Evolutionary conservation across 176 grass and related monocot species (phyloP).

Genomic region (Ensete ventricosum): DNA sequence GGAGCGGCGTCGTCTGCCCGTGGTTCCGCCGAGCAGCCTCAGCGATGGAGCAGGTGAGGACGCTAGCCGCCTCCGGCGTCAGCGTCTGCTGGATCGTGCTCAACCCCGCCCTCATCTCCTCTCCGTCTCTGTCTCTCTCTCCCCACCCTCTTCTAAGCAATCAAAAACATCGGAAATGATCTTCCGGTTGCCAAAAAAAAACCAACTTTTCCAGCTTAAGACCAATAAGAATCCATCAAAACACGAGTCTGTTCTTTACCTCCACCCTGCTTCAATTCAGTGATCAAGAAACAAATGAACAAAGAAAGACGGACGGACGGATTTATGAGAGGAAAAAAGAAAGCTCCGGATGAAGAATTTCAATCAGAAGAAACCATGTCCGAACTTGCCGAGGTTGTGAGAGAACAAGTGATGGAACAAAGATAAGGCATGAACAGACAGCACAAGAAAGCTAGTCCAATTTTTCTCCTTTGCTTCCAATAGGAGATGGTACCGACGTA

Average conservation of each 20-base stretch:
- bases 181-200: neutral
- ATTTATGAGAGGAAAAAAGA: neutral
- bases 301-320: neutral
- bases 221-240: neutral
- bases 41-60: constrained; percentile 17
- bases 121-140: neutral
- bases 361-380: neutral
- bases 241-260: neutral
- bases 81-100: constrained; percentile 33
- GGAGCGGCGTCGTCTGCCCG: constrained; percentile 28
- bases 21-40: constrained; percentile 23
- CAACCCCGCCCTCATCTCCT: constrained; percentile 26
- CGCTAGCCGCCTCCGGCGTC: constrained; percentile 25
- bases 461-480: neutral
- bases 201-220: neutral
- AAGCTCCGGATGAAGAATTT: neutral
- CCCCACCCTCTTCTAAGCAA: neutral
- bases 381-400: neutral
- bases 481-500: neutral
- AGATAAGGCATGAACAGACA: neutral
- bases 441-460: neutral
- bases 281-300: neutral
- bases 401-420: no score
- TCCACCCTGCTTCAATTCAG: neutral
- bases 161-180: neutral